Conservation (phyloP, 1,284 basidiomycete species). For the Anthracocystis panici-leucophaei region DNA sequence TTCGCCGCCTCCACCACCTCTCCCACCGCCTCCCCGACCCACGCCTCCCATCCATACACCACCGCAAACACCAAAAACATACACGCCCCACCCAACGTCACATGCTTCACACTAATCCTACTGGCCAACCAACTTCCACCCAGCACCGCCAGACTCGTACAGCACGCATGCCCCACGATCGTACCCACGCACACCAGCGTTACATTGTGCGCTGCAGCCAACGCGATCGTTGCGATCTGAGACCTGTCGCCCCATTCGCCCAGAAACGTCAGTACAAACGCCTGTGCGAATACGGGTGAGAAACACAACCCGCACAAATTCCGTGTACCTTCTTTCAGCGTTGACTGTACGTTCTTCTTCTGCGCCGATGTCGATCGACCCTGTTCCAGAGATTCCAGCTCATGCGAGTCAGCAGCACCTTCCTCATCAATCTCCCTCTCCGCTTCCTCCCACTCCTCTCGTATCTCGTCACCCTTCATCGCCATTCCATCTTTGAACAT, state of each 20-base stretch:
- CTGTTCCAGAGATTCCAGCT: conserved; percentile 70
- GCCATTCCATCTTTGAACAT: conserved; percentile 58
- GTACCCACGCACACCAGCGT: conserved; percentile 89
- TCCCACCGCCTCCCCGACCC: conserved; percentile 1
- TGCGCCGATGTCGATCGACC: conserved; percentile 5
- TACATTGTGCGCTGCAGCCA: conserved; percentile 90
- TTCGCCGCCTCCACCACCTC: conserved; percentile 15
- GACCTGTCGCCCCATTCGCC: conserved; percentile 99
- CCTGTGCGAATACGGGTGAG: conserved; percentile 93
- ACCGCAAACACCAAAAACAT: conserved; percentile 84
- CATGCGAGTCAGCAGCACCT: conserved; percentile 85
- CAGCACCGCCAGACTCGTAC: conserved; percentile 88
- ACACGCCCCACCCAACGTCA: conserved; percentile 83
- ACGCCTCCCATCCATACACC: conserved; percentile 71
- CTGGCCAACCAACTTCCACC: conserved; percentile 84
- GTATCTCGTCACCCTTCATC: conserved; percentile 65
- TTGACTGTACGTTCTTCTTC: background rate
- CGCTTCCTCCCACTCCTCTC: conserved; percentile 81
- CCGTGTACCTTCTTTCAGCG: conserved; percentile 76
- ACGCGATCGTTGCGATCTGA: conserved; percentile 95
- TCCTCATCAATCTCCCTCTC: conserved; percentile 79
- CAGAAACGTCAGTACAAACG: conserved; percentile 93
- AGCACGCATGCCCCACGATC: conserved; percentile 86
- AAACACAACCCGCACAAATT: conserved; percentile 86
- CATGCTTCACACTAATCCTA: conserved; percentile 68